Conservation (phyloP, 2,329 filamentous ascomycete species). For the Colletotrichum musicola region DNA sequence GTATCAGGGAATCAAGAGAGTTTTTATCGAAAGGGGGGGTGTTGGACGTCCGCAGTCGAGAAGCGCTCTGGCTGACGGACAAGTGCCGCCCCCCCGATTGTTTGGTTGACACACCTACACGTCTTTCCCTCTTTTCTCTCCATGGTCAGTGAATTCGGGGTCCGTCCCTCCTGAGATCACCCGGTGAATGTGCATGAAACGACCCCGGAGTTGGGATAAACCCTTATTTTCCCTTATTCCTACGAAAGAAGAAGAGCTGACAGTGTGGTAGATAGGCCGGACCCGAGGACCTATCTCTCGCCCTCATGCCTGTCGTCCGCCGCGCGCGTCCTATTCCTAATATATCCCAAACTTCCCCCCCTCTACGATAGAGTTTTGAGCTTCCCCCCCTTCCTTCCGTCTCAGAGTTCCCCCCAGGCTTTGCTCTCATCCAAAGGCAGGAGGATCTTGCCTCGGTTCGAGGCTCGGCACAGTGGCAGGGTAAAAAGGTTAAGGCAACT, state of each 20-base stretch:
- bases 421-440: too few relatives aligned
- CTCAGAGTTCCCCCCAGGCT: slow-evolving; percentile 6
- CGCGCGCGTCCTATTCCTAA: not conserved
- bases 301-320: not conserved
- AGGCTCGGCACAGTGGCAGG: too few relatives aligned
- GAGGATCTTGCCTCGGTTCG: too few relatives aligned
- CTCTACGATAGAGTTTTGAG: not conserved
- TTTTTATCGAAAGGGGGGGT: not conserved
- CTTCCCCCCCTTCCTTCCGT: not conserved
- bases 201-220: slow-evolving; percentile 23
- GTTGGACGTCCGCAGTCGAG: slow-evolving; percentile 25
- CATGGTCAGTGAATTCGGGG: not conserved
- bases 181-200: slow-evolving; percentile 24
- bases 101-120: slow-evolving; percentile 20
- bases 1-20: slow-evolving; percentile 36
- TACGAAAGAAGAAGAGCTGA: slow-evolving; percentile 15
- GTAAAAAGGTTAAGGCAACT: too few relatives aligned
- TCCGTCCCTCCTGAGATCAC: slow-evolving; percentile 27
- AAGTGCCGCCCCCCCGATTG: slow-evolving; percentile 2
- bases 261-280: slow-evolving; percentile 14
- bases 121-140: not conserved
- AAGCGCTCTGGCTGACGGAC: slow-evolving; percentile 37
- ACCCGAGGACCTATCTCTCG: too few relatives aligned
- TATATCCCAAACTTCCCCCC: not conserved
- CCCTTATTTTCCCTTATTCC: slow-evolving; percentile 2